Base-by-base conservation (phyloP, 192 early-diverging fungal genomes). In the Rhizoclosmatium sp. region DNA sequence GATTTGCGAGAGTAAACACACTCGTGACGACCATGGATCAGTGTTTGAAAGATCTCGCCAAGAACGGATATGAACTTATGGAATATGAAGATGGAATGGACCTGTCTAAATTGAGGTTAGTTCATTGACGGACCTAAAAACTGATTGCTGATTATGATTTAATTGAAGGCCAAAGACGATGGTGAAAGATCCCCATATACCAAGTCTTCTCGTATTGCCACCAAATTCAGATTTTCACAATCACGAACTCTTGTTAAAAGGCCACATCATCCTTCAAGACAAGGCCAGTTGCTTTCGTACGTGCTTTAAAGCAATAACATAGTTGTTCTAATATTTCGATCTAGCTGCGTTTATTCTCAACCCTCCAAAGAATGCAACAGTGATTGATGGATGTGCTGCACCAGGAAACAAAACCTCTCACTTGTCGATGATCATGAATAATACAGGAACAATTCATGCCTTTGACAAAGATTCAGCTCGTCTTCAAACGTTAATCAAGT, bases 371-470 rank as follows among this genome's bases (percentile, higher is more conserved):
- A 77, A 81, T 51, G 68, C 90, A 0, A 85, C 91, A 75, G 94
- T 92, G 2, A 94, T 99, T 59, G 98, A 99, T 80, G 95, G 93
- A 5, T 99, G 97, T 81, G 98, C 98, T 44, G 97, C 97, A 0
- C 97, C 97, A 3, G 97, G 96, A 31, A 99, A 99, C 86, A 99
- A 99, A 81, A 99, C 98, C 3, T 94, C 94, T 62, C 97, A 98
- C 79, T 84, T 99, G 66, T 92, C 92, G 3, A 93, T 94, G 69
- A 85, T 96, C 41, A 95, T 98, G 93, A 87, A 88, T 47, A 96
- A 97, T 70, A 87, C 88, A 5, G 98, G 96, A 12, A 89, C 82
- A 47, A 94, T 99, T 59, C 93, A 88, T 84, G 98, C 98, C 0
- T 97, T 98, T 82, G 98, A 99, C 79, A 87, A 92, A 82, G 95